These are phyloP conservation scores for Neolentinus lepideus DNA, from an alignment of 1,284 basidiomycete species.

Conservation along the genomic window DNA sequence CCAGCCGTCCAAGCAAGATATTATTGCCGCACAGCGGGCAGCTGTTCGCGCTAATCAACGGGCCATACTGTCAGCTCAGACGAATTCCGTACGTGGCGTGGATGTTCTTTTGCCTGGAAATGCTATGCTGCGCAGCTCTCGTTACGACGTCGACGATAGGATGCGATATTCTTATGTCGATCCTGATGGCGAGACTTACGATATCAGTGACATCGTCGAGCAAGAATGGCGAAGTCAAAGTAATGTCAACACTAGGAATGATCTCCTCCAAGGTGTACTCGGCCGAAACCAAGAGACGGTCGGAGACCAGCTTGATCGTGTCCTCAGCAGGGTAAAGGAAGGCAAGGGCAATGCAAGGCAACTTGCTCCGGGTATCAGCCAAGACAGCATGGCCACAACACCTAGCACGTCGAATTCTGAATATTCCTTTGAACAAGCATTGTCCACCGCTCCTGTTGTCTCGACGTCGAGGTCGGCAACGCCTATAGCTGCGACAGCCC, in stretches of 20 bases:
- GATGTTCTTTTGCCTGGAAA: constrained; percentile 83
- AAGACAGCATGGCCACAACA: constrained; percentile 23
- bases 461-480: constrained; percentile 18
- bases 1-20: constrained; percentile 70
- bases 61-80: constrained; percentile 78
- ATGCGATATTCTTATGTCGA: constrained; percentile 92
- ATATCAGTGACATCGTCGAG: constrained; percentile 90
- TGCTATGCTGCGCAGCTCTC: constrained; percentile 78
- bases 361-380: constrained; percentile 11
- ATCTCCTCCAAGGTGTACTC: constrained; percentile 61
- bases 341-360: constrained; percentile 23
- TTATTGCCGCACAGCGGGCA: constrained; percentile 89
- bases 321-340: constrained; percentile 70
- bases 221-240: constrained; percentile 55
- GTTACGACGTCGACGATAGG: constrained; percentile 59
- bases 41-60: constrained; percentile 80
- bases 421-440: constrained; percentile 45
- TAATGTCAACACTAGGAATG: constrained; percentile 32
- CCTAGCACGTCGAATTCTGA: constrained; percentile 43
- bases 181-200: constrained; percentile 78
- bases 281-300: constrained; percentile 47
- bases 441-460: background rate
- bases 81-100: constrained; percentile 79
- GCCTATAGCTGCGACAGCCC: constrained; percentile 9
- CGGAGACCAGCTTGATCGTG: constrained; percentile 71